Percentiles rank a stretch among this genome's conserved stretches.
Evolutionary conservation across 2,329 filamentous ascomycete species (phyloP).

Genomic region (Scedosporium apiospermum): DNA sequence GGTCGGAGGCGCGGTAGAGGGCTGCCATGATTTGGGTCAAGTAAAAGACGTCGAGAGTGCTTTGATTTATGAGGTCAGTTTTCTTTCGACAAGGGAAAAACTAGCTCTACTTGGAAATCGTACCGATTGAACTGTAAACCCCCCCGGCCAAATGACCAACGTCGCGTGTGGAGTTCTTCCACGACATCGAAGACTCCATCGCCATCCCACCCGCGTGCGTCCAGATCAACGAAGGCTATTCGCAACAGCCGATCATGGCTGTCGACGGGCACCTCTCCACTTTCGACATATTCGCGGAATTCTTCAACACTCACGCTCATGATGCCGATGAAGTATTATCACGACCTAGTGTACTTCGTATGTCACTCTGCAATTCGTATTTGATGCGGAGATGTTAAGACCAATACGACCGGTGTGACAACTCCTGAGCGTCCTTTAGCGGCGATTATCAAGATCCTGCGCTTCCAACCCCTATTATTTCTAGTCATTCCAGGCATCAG

Average conservation of each 20-base stretch:
- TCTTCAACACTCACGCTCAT: not conserved
- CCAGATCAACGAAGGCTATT: not conserved
- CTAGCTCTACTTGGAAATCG: not conserved
- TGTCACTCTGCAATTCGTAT: no score
- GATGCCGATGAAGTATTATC: no score
- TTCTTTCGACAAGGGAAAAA: not conserved
- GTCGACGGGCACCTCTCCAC: not conserved
- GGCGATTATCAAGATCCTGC: no score
- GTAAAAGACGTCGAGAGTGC: not conserved
- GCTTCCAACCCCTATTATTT: no score
- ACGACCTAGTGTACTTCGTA: no score
- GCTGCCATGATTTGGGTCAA: not conserved
- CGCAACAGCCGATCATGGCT: not conserved
- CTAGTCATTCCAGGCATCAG: no score
- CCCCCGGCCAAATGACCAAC: not conserved
- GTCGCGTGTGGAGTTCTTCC: not conserved
- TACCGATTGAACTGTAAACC: not conserved
- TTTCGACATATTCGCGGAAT: not conserved
- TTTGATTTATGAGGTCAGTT: not conserved
- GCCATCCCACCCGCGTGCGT: not conserved
- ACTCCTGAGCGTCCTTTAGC: no score
- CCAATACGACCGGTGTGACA: no score
- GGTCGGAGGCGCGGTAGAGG: not conserved
- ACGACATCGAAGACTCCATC: not conserved
- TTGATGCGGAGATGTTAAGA: no score